A percentile compares a stretch with the other conserved stretches of the same genome.
Conservation (phyloP, 805 yeast genomes). For the Osmozyma mogii region DNA sequence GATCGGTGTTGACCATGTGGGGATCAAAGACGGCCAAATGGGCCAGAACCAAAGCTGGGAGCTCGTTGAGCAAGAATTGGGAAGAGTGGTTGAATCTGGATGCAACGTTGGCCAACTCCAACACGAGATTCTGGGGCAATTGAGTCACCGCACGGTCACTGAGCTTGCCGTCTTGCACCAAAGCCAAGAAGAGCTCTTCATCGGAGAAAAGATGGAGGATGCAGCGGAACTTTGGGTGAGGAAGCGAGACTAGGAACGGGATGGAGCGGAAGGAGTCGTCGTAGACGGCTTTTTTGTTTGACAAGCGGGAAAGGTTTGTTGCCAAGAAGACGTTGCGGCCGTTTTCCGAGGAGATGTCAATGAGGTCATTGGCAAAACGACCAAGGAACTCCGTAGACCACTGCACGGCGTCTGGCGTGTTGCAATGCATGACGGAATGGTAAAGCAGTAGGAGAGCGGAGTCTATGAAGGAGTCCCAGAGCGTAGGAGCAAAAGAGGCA, state of each 20-base stretch:
- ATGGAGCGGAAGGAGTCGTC: too few relatives aligned
- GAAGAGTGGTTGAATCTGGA: slow-evolving; percentile 15
- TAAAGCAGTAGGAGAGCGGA: too few relatives aligned
- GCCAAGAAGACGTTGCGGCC: slow-evolving; percentile 12
- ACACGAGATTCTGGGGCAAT: slow-evolving; percentile 17
- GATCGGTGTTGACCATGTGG: slow-evolving; percentile 13
- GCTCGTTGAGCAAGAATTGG: slow-evolving; percentile 14
- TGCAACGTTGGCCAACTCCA: slow-evolving; percentile 13
- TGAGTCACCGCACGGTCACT: slow-evolving; percentile 5
- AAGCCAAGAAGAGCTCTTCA: slow-evolving; percentile 13
- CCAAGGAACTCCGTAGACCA: too few relatives aligned
- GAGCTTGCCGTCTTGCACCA: slow-evolving; percentile 6
- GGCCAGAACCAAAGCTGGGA: slow-evolving; percentile 19
- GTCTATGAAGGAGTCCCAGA: slow-evolving; percentile 15
- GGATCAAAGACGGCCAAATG: slow-evolving; percentile 12
- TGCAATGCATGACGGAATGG: too few relatives aligned
- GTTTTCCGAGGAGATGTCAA: slow-evolving; percentile 3
- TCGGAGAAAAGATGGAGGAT: too few relatives aligned
- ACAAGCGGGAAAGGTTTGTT: too few relatives aligned
- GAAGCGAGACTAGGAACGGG: too few relatives aligned
- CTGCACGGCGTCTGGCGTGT: too few relatives aligned
- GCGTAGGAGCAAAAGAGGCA: slow-evolving; percentile 2
- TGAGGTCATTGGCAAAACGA: slow-evolving; percentile 10
- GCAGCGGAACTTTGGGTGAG: too few relatives aligned
- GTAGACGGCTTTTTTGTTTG: too few relatives aligned